These are phyloP conservation scores for Cenchrus purpureus DNA, from an alignment of 176 grass and related monocot species.

Conservation along the genomic window DNA sequence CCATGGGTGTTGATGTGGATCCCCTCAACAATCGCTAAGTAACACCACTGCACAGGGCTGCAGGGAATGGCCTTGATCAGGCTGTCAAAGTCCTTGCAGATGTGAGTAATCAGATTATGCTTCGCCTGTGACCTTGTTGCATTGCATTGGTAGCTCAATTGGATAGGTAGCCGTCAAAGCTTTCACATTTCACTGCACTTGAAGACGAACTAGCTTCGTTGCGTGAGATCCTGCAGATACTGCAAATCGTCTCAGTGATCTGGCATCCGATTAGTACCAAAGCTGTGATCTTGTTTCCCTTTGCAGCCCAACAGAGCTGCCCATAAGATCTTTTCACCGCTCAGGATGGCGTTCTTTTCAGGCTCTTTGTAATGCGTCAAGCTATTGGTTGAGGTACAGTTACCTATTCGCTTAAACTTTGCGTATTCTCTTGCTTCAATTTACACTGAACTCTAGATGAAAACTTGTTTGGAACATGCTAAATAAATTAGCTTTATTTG, in stretches of 20 bases:
- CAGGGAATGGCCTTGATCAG: background rate
- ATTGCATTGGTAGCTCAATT: background rate
- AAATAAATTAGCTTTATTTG: background rate
- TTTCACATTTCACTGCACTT: no score
- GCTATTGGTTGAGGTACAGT: conserved; percentile 23
- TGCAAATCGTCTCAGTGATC: no score
- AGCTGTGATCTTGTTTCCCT: no score
- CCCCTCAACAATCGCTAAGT: background rate
- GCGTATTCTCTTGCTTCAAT: background rate
- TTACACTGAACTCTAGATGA: background rate
- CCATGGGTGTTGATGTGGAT: no score
- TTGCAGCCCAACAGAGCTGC: no score
- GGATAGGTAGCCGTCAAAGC: background rate
- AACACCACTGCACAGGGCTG: conserved; percentile 43
- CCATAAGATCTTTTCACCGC: no score
- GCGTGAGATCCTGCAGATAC: no score
- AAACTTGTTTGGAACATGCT: background rate
- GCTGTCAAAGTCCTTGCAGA: conserved; percentile 44
- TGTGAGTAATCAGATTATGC: conserved; percentile 32
- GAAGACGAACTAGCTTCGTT: no score
- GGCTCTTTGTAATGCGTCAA: no score
- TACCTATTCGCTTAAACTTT: background rate
- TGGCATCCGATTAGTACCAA: no score
- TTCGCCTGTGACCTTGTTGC: no score
- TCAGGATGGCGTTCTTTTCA: no score